These are phyloP conservation scores for Lunularia cruciata DNA, from an alignment of 225 moss, liverwort and hornwort genomes.

Conservation along the genomic window DNA sequence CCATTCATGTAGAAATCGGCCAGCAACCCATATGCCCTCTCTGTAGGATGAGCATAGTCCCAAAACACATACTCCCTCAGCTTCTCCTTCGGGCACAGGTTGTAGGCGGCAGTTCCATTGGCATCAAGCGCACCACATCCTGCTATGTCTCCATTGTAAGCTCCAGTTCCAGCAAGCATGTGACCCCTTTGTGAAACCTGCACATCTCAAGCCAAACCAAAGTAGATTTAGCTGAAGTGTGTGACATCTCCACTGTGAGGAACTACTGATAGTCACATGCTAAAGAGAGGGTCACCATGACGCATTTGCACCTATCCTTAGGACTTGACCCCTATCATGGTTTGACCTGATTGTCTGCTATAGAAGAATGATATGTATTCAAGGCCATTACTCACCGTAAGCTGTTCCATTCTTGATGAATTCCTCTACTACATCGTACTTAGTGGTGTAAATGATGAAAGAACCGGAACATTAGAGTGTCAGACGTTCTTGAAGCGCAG, in stretches of 20 bases:
- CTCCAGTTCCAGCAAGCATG: constrained; percentile 23
- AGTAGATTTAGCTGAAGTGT: no score
- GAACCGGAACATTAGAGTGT: background rate
- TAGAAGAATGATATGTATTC: no score
- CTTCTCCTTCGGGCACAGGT: constrained; percentile 1
- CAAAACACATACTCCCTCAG: constrained; percentile 3
- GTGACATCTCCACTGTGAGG: no score
- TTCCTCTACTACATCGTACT: background rate
- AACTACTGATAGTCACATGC: no score
- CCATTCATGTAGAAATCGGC: background rate
- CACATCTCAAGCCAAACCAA: no score
- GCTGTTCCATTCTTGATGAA: constrained; percentile 22
- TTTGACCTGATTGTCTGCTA: no score
- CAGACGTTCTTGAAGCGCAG: background rate
- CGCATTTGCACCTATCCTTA: no score
- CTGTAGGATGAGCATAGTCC: constrained; percentile 6
- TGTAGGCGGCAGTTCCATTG: background rate
- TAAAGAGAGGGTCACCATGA: no score
- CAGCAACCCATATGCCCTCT: background rate
- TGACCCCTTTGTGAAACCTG: constrained; percentile 26
- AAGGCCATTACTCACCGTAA: constrained; percentile 2
- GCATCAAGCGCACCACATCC: constrained; percentile 15
- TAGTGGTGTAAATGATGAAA: background rate
- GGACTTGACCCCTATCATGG: no score
- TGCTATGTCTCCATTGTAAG: constrained; percentile 6